These are phyloP conservation scores for Candida tunisiensis DNA, from an alignment of 1,139 yeast genomes.

Conservation along the genomic window DNA sequence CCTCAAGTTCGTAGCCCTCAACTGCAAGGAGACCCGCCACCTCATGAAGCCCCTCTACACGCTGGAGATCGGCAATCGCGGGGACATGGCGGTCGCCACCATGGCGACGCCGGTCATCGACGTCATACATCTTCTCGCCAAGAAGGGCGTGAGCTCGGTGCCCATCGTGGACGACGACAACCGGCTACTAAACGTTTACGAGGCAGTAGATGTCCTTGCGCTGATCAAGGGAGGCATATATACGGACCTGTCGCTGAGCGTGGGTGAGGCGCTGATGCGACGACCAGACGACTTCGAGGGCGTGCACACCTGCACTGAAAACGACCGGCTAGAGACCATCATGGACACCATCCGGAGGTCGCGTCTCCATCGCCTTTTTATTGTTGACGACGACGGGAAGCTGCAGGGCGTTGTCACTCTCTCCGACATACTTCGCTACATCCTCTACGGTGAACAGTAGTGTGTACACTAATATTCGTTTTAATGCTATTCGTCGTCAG, in stretches of 20 bases:
- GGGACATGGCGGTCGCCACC: conserved; percentile 58
- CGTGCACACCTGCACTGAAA: conserved; percentile 84
- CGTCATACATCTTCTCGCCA: conserved; percentile 69
- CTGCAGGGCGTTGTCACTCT: conserved; percentile 75
- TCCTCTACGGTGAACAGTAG: conserved; percentile 41
- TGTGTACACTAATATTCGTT: not conserved
- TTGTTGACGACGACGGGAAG: conserved; percentile 69
- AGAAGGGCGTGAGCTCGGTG: conserved; percentile 71
- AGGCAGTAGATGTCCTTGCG: conserved; percentile 88
- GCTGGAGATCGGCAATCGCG: conserved; percentile 41
- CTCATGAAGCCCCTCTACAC: conserved; percentile 60
- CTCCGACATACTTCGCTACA: conserved; percentile 79
- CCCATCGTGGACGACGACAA: conserved; percentile 78
- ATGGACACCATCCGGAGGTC: conserved; percentile 89
- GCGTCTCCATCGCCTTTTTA: conserved; percentile 80
- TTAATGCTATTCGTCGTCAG: not conserved
- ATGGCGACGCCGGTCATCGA: conserved; percentile 92
- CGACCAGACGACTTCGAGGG: conserved; percentile 97
- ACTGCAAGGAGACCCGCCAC: conserved; percentile 87
- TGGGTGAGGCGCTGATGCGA: conserved; percentile 91
- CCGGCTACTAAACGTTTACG: conserved; percentile 76
- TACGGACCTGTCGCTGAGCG: conserved; percentile 77
- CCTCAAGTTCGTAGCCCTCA: conserved; percentile 84
- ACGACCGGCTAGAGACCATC: conserved; percentile 78
- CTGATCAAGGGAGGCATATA: conserved; percentile 90